Conservation (phyloP, 495 filamentous ascomycete species). For the Jackrogersella minutella region DNA sequence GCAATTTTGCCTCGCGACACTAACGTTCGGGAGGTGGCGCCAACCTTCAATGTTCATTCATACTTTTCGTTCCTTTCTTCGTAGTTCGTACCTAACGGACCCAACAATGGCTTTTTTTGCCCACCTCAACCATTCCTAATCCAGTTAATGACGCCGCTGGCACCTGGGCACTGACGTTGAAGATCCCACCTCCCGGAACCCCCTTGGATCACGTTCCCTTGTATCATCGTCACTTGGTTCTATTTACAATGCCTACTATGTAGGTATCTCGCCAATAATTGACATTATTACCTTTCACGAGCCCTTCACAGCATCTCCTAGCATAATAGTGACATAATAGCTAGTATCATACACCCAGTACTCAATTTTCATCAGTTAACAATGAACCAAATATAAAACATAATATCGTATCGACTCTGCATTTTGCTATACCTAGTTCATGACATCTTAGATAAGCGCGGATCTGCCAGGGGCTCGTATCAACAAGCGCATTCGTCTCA, state of each 20-base stretch:
- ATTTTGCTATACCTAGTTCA: not conserved
- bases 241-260: not conserved
- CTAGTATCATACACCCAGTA: too few relatives aligned
- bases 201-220: constrained; percentile 21
- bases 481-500: constrained; percentile 30
- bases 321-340: too few relatives aligned
- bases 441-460: constrained; percentile 19
- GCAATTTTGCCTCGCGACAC: constrained; percentile 7
- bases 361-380: not conserved
- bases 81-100: too few relatives aligned
- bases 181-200: constrained; percentile 27
- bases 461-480: constrained; percentile 23
- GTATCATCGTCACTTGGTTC: constrained; percentile 39
- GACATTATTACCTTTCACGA: constrained; percentile 13
- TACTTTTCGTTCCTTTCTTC: too few relatives aligned
- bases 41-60: constrained; percentile 9
- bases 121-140: not conserved
- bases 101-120: constrained; percentile 1
- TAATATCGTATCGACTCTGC: not conserved
- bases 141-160: constrained; percentile 19
- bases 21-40: constrained; percentile 16
- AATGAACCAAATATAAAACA: not conserved
- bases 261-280: constrained; percentile 13
- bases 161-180: constrained; percentile 8
- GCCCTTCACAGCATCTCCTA: not conserved